Percentiles rank a stretch among this genome's conserved stretches.
Evolutionary conservation across 257 asterid species (phyloP).

Genomic region (Scutellaria minor): DNA sequence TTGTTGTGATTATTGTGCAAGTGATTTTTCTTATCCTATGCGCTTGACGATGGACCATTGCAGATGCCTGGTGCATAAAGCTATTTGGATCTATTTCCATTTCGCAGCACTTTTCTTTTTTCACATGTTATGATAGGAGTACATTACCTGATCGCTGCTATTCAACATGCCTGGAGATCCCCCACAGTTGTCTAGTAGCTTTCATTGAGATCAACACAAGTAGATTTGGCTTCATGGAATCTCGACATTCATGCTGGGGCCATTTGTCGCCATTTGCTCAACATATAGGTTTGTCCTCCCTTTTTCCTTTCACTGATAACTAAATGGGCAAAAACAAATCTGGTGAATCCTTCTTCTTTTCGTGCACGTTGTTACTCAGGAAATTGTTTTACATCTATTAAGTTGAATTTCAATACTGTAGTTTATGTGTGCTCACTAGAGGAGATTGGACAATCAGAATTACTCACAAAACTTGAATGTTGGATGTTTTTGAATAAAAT

Average conservation of each 20-base stretch:
- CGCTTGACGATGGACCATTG: conserved; percentile 54
- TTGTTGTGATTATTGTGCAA: conserved; percentile 62
- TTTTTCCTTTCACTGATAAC: conserved; percentile 25
- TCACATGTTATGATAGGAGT: neutral
- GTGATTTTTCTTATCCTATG: conserved; percentile 57
- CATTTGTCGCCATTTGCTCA: conserved; percentile 63
- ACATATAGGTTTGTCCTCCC: conserved; percentile 66
- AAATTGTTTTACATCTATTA: neutral
- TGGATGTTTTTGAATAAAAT: no score
- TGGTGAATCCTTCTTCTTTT: conserved; percentile 15
- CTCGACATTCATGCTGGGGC: conserved; percentile 72
- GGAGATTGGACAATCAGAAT: conserved; percentile 5
- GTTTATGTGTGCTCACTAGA: neutral
- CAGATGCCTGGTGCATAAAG: conserved; percentile 77
- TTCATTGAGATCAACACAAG: conserved; percentile 64
- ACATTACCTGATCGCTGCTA: conserved; percentile 16
- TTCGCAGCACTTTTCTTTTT: conserved; percentile 25
- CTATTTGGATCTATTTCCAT: conserved; percentile 56
- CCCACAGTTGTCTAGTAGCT: conserved; percentile 67
- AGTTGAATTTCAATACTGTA: neutral
- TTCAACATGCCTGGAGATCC: conserved; percentile 61
- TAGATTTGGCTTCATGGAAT: conserved; percentile 55
- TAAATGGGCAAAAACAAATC: conserved; percentile 10
- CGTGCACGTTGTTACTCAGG: conserved; percentile 12
- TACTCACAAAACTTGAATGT: neutral